phyloP scores from a whole-genome alignment of 2,329 filamentous ascomycete species.

The Cytospora piceae region DNA sequence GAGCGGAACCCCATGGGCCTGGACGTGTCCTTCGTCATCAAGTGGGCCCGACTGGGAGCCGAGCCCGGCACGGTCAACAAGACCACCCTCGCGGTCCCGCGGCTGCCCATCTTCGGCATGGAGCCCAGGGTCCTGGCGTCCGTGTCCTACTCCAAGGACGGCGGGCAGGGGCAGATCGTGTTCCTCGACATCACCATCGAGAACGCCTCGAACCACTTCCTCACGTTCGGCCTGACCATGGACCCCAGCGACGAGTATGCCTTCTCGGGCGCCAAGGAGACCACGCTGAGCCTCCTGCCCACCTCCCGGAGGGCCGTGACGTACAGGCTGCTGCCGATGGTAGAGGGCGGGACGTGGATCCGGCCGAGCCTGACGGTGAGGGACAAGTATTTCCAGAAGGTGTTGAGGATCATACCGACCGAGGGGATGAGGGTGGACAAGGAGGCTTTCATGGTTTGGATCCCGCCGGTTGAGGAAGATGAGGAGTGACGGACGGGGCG shows the following conservation, averaged over 20 bases:
- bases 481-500: conserved; percentile 22
- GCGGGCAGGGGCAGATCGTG: conserved; percentile 42
- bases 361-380: conserved; percentile 75
- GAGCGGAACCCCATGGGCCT: conserved; percentile 77
- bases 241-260: conserved; percentile 91
- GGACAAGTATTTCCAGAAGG: conserved; percentile 93
- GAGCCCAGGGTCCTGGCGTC: conserved; percentile 83
- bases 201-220: conserved; percentile 91
- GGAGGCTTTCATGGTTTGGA: conserved; percentile 67
- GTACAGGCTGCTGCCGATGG: conserved; percentile 74
- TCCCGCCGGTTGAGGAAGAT: conserved; percentile 45
- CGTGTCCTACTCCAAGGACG: conserved; percentile 48
- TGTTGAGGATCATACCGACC: conserved; percentile 77
- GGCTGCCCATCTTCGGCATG: conserved; percentile 76
- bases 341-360: conserved; percentile 65
- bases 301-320: conserved; percentile 74
- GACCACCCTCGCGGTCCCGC: conserved; percentile 75
- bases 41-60: conserved; percentile 68
- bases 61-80: conserved; percentile 53
- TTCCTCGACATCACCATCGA: conserved; percentile 71
- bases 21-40: conserved; percentile 74
- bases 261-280: conserved; percentile 86
- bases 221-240: conserved; percentile 91
- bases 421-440: conserved; percentile 70
- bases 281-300: conserved; percentile 79